These are phyloP conservation scores for Naganishia albida DNA, from an alignment of 1,284 basidiomycete species.

Conservation along the genomic window DNA sequence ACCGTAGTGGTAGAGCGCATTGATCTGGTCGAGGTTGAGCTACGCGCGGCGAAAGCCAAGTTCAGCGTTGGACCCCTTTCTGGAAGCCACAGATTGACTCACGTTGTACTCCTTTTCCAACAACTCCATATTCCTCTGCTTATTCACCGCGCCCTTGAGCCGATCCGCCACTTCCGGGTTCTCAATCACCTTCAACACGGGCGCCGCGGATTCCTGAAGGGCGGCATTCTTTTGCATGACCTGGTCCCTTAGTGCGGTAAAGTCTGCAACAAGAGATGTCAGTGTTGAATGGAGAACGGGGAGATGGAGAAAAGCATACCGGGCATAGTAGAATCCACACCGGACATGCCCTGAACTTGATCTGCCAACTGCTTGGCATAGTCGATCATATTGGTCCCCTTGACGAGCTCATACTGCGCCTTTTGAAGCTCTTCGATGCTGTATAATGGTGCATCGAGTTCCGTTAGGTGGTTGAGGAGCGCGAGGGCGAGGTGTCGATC, in stretches of 20 bases:
- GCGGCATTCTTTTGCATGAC: constrained; percentile 80
- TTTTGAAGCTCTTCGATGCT: constrained; percentile 48
- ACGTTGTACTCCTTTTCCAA: constrained; percentile 92
- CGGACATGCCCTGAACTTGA: constrained; percentile 69
- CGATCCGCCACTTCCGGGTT: constrained; percentile 84
- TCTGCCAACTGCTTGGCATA: constrained; percentile 78
- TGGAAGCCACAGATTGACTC: constrained; percentile 47
- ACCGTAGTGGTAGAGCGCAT: constrained; percentile 94
- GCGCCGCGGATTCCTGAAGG: constrained; percentile 84
- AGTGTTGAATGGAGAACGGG: not conserved
- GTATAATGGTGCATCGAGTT: constrained; percentile 58
- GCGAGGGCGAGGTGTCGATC: constrained; percentile 94
- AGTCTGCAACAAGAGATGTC: constrained; percentile 61
- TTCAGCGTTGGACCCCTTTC: not conserved
- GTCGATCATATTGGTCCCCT: constrained; percentile 95
- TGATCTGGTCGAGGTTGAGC: constrained; percentile 93
- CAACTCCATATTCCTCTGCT: constrained; percentile 92
- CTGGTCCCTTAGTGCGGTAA: constrained; percentile 73
- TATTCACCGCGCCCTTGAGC: constrained; percentile 78
- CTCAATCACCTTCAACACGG: constrained; percentile 92
- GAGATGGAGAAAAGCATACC: not conserved
- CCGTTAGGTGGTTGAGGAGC: constrained; percentile 80
- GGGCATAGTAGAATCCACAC: constrained; percentile 53
- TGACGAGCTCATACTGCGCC: constrained; percentile 84
- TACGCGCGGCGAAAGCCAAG: constrained; percentile 45